A percentile compares a stretch with the other conserved stretches of the same genome.
These are phyloP conservation scores for Fremontodendron californicum DNA, from an alignment of 345 rosid genomes.

Conservation along the genomic window DNA sequence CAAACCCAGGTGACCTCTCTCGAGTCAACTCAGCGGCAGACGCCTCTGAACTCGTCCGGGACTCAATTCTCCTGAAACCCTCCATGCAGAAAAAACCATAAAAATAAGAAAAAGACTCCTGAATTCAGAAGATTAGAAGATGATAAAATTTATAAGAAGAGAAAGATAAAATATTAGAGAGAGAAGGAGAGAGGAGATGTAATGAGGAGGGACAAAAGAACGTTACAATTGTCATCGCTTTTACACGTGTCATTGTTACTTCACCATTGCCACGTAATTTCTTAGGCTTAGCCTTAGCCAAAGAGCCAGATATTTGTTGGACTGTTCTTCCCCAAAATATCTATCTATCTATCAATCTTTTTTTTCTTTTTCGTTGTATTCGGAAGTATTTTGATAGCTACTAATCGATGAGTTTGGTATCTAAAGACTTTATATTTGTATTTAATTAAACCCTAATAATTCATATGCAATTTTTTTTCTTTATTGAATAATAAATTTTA, in stretches of 20 bases:
- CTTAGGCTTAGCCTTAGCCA: slow-evolving; percentile 26
- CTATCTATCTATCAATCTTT: no score
- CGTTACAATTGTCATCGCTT: slow-evolving; percentile 57
- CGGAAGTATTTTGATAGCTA: no score
- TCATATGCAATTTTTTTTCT: no score
- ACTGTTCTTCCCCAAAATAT: no score
- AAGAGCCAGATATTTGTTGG: no score
- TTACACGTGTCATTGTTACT: slow-evolving; percentile 56
- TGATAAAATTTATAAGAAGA: background rate
- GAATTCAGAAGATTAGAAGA: slow-evolving; percentile 9
- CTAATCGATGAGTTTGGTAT: no score
- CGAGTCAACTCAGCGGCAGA: slow-evolving; percentile 27
- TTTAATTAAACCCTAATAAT: no score
- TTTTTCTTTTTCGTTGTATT: no score
- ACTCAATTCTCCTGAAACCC: slow-evolving; percentile 26
- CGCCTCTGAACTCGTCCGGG: slow-evolving; percentile 26
- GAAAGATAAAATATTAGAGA: background rate
- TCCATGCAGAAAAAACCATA: slow-evolving; percentile 28
- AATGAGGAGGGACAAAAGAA: slow-evolving; percentile 23
- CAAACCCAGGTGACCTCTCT: slow-evolving; percentile 23
- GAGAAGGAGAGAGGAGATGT: background rate
- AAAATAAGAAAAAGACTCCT: background rate
- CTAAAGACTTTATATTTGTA: no score
- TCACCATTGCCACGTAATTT: slow-evolving; percentile 42
- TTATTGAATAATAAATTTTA: no score